phyloP scores from a whole-genome alignment of 2,329 filamentous ascomycete species.

The Fusarium duplospermum region DNA sequence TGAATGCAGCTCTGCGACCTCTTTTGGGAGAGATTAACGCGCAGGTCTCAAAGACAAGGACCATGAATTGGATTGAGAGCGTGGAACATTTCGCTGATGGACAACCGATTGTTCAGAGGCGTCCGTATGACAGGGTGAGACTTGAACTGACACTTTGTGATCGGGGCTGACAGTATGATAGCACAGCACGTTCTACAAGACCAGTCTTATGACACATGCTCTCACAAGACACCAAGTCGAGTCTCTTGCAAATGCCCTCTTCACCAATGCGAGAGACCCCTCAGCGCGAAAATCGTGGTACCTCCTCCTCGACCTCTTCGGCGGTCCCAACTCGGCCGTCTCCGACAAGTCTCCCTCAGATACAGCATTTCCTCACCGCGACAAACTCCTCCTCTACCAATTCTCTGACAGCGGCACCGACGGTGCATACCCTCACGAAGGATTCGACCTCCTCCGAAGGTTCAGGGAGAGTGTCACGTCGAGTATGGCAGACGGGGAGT shows the following conservation, averaged over 20 bases:
- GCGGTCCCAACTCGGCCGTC: conserved; percentile 52
- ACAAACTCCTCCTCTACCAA: conserved; percentile 63
- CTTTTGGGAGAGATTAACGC: conserved; percentile 32
- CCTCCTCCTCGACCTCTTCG: conserved; percentile 46
- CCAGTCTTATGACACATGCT: conserved; percentile 45
- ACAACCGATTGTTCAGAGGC: conserved; percentile 38
- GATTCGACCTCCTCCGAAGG: conserved; percentile 48
- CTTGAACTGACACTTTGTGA: accelerated
- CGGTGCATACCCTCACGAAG: conserved; percentile 47
- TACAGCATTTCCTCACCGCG: conserved; percentile 54
- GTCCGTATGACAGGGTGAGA: conserved; percentile 40
- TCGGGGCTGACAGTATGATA: conserved; percentile 16
- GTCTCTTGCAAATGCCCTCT: conserved; percentile 35
- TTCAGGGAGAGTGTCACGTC: conserved; percentile 50
- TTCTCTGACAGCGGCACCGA: conserved; percentile 55
- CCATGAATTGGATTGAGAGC: conserved; percentile 43
- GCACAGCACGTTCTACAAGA: conserved; percentile 47
- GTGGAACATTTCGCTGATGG: conserved; percentile 37
- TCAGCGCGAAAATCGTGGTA: conserved; percentile 35
- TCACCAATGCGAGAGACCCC: conserved; percentile 25
- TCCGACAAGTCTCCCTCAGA: conserved; percentile 38
- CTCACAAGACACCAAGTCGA: conserved; percentile 39
- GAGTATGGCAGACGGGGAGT: conserved; percentile 43
- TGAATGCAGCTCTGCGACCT: conserved; percentile 31
- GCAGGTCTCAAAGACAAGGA: conserved; percentile 14